Percentiles rank a stretch among this genome's conserved stretches.
Evolutionary conservation across 1,139 yeast species (phyloP).

Genomic region (Suhomyces kunorum): DNA sequence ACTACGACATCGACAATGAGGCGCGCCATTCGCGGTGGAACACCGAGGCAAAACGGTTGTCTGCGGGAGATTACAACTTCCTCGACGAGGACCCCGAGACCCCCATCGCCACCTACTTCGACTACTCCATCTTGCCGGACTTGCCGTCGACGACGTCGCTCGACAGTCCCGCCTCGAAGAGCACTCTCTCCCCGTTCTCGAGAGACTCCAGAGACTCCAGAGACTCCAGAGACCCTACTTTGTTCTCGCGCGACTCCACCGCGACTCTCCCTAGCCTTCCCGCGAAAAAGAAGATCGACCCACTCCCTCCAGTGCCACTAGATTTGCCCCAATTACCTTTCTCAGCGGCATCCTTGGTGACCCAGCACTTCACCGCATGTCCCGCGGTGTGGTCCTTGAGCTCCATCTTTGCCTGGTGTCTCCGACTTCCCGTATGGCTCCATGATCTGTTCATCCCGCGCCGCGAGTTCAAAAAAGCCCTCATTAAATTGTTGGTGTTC

Average conservation of each 20-base stretch:
- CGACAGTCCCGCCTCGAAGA: conserved; percentile 12
- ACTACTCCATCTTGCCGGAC: conserved; percentile 45
- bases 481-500: conserved; percentile 53
- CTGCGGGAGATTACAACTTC: conserved; percentile 13
- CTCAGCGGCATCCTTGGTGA: conserved; percentile 50
- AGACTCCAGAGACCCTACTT: too few relatives aligned
- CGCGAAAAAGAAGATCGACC: conserved; percentile 20
- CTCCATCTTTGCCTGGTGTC: conserved; percentile 52
- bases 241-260: too few relatives aligned
- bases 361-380: conserved; percentile 47
- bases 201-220: conserved; percentile 12
- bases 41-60: conserved; percentile 5
- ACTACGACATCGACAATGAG: conserved; percentile 14
- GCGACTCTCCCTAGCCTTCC: conserved; percentile 12
- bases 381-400: conserved; percentile 40
- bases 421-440: conserved; percentile 51
- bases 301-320: conserved; percentile 52
- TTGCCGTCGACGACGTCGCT: conserved; percentile 27
- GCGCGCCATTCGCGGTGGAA: conserved; percentile 11
- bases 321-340: conserved; percentile 62
- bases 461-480: conserved; percentile 52
- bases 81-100: conserved; percentile 23
- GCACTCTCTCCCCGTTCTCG: conserved; percentile 9
- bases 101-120: conserved; percentile 37
- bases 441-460: conserved; percentile 52